phyloP scores from a whole-genome alignment of 768 basidiomycete species.

The Naganishia onofrii region DNA sequence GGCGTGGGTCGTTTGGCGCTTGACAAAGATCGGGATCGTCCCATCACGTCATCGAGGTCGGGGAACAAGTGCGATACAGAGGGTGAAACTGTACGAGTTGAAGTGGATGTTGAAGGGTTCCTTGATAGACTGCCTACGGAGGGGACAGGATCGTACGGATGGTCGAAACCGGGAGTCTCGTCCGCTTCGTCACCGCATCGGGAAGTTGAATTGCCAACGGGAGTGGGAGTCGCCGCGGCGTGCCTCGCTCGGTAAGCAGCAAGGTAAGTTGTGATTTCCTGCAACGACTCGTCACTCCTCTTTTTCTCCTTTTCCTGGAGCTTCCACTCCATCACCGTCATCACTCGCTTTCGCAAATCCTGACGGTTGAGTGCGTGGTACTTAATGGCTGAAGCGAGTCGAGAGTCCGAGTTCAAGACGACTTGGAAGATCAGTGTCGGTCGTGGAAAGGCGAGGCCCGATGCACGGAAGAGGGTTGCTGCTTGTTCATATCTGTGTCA shows the following conservation, averaged over 20 bases:
- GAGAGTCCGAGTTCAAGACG: slow-evolving; percentile 45
- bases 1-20: slow-evolving; percentile 1
- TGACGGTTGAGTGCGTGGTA: slow-evolving; percentile 42
- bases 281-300: slow-evolving; percentile 23
- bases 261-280: slow-evolving; percentile 27
- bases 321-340: slow-evolving; percentile 24
- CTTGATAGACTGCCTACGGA: background rate
- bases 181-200: background rate
- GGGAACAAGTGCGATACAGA: slow-evolving; percentile 20
- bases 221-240: slow-evolving; percentile 6
- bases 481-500: slow-evolving; percentile 45
- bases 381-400: slow-evolving; percentile 42
- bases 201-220: background rate
- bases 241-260: slow-evolving; percentile 9
- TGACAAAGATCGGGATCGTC: background rate
- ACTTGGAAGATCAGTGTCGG: slow-evolving; percentile 48
- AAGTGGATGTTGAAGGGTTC: background rate
- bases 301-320: slow-evolving; percentile 28
- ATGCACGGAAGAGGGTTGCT: slow-evolving; percentile 38
- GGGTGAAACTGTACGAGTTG: background rate
- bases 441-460: slow-evolving; percentile 34
- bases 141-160: slow-evolving; percentile 6
- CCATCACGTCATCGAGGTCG: slow-evolving; percentile 19
- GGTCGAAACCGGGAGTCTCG: too few relatives aligned
- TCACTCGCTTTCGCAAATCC: slow-evolving; percentile 18